Evolutionary conservation across 106 monocot genomes (phyloP).

Genomic region (Iris macrosiphon): DNA sequence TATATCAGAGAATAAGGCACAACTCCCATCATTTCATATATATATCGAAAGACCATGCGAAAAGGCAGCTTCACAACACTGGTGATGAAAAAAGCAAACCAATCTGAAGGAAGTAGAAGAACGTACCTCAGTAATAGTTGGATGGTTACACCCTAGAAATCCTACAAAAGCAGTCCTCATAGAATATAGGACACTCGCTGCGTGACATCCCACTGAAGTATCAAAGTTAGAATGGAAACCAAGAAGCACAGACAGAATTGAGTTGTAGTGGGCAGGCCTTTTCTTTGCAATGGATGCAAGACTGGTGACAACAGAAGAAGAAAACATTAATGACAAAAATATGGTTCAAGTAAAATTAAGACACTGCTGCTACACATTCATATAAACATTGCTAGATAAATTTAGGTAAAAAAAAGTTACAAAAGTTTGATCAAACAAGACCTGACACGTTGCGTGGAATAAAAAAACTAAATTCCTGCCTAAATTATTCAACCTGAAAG

Average conservation of each 20-base stretch:
- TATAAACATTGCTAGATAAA: too few species aligned
- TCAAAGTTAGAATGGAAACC: constrained; percentile 53
- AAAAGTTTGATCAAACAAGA: background rate
- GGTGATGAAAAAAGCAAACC: background rate
- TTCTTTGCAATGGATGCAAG: constrained; percentile 87
- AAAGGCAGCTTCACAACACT: background rate
- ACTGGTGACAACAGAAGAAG: constrained; percentile 30
- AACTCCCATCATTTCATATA: background rate
- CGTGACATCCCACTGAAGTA: constrained; percentile 33
- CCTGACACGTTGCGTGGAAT: background rate
- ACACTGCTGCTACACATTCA: background rate
- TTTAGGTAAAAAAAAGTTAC: background rate
- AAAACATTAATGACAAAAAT: background rate
- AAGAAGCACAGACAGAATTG: constrained; percentile 55
- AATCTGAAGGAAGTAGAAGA: background rate
- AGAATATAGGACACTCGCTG: constrained; percentile 71
- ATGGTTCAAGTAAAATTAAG: background rate
- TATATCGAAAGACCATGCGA: background rate
- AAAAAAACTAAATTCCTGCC: too few species aligned
- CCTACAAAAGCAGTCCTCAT: constrained; percentile 66
- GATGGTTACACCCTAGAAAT: constrained; percentile 67
- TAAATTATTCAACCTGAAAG: too few species aligned
- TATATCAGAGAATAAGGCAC: background rate
- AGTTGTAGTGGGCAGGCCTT: constrained; percentile 47
- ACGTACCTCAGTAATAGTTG: constrained; percentile 63